A percentile compares a stretch with the other conserved stretches of the same genome.
phyloP scores from a whole-genome alignment of 164 flowering plant genomes.

The Stephania yunnanensis region DNA sequence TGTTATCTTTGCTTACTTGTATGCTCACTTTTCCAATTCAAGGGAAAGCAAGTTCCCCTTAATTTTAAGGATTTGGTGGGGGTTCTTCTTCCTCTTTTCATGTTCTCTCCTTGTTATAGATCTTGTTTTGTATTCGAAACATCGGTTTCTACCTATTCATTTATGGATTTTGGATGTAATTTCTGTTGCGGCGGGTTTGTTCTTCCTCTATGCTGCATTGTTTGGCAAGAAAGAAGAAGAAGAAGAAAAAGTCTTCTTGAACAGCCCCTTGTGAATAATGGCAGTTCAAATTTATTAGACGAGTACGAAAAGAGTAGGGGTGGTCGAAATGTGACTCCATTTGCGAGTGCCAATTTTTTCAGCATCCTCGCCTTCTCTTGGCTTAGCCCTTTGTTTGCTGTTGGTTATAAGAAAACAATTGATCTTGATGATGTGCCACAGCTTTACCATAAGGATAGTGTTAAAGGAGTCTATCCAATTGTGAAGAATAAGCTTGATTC shows the following conservation, averaged over 20 bases:
- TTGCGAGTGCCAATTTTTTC: conserved; percentile 36
- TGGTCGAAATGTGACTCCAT: conserved; percentile 40
- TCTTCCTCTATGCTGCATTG: conserved; percentile 46
- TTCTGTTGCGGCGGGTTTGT: conserved; percentile 36
- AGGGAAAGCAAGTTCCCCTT: conserved; percentile 35
- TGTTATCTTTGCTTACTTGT: conserved; percentile 36
- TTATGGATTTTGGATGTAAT: conserved; percentile 39
- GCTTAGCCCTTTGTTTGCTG: conserved; percentile 46
- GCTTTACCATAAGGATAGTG: conserved; percentile 41
- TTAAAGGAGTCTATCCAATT: conserved; percentile 29
- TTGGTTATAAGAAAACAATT: conserved; percentile 49
- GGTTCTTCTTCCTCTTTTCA: conserved; percentile 34
- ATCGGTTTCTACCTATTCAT: conserved; percentile 17
- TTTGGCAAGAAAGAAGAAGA: conserved; percentile 23
- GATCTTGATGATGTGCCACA: conserved; percentile 73
- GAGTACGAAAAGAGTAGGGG: conserved; percentile 20
- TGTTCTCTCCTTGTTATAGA: conserved; percentile 43
- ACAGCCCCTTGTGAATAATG: conserved; percentile 58
- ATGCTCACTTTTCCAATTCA: conserved; percentile 20
- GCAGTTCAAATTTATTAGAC: conserved; percentile 7
- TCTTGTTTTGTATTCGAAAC: conserved; percentile 25
- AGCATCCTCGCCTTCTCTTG: conserved; percentile 56
- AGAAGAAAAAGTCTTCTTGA: conserved; percentile 19
- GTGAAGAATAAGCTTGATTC: conserved; percentile 41
- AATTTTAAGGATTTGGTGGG: conserved; percentile 55